phyloP scores from a whole-genome alignment of 2,329 filamentous ascomycete species.

The Xylogone sp. region DNA sequence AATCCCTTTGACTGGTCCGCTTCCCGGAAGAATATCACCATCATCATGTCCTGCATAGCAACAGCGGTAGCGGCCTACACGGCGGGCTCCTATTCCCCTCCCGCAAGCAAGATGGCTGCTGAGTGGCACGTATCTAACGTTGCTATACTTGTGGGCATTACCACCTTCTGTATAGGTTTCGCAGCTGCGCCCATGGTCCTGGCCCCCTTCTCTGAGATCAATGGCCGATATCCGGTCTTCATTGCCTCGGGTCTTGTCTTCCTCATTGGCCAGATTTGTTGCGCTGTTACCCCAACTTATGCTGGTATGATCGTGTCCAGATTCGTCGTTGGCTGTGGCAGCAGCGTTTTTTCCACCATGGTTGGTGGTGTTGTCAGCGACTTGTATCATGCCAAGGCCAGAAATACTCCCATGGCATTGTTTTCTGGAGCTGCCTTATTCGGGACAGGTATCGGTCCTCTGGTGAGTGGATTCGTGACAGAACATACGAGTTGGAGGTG shows the following conservation, averaged over 20 bases:
- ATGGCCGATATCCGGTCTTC: conserved; percentile 82
- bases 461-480: conserved; percentile 68
- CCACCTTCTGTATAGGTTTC: conserved; percentile 78
- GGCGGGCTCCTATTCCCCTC: conserved; percentile 75
- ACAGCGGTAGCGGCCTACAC: conserved; percentile 77
- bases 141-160: conserved; percentile 72
- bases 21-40: conserved; percentile 64
- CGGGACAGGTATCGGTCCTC: conserved; percentile 75
- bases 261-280: conserved; percentile 66
- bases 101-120: conserved; percentile 58
- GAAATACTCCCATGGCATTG: conserved; percentile 86
- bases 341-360: conserved; percentile 79
- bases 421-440: conserved; percentile 77
- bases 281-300: conserved; percentile 65
- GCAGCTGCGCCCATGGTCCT: conserved; percentile 81
- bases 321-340: conserved; percentile 74
- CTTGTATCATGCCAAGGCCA: conserved; percentile 71
- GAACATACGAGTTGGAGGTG: conserved; percentile 71
- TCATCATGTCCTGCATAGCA: conserved; percentile 70
- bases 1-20: conserved; percentile 73
- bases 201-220: conserved; percentile 84
- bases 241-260: conserved; percentile 69
- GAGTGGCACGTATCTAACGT: conserved; percentile 63
- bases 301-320: conserved; percentile 72
- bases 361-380: conserved; percentile 90